These are phyloP conservation scores for Cladorrhinum sp. DNA, from an alignment of 2,329 filamentous ascomycete genomes.

Conservation along the genomic window DNA sequence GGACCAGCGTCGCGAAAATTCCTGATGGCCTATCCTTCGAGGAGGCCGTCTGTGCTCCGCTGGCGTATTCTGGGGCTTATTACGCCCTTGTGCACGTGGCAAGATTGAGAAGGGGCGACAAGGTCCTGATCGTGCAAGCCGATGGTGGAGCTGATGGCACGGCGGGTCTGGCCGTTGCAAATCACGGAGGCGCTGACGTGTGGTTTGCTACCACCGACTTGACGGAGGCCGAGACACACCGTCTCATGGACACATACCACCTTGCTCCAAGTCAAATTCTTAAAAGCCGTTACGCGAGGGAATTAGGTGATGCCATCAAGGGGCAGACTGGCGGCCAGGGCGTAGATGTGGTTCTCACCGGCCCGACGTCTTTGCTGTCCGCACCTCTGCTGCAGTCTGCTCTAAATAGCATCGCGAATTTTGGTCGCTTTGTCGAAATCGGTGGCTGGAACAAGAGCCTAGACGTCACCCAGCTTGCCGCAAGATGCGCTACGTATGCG, in stretches of 20 bases:
- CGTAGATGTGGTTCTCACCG: conserved; percentile 5
- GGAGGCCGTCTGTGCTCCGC: conserved; percentile 3
- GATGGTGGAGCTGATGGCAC: conserved; percentile 5
- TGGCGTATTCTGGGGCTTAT: conserved; percentile 4
- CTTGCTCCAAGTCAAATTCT: conserved; percentile 4
- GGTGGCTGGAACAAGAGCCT: neutral
- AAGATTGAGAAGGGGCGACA: conserved; percentile 5
- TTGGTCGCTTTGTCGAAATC: conserved; percentile 5
- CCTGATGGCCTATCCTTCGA: conserved; percentile 4
- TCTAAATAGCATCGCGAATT: conserved; percentile 4
- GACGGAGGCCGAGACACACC: conserved; percentile 3
- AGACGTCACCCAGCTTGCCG: conserved; percentile 2
- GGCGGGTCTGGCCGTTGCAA: conserved; percentile 2
- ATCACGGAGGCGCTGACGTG: conserved; percentile 4
- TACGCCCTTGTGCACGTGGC: conserved; percentile 4
- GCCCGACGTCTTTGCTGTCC: conserved; percentile 5
- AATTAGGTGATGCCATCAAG: conserved; percentile 5
- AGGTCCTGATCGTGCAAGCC: conserved; percentile 5
- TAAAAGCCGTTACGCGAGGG: conserved; percentile 3
- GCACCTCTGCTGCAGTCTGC: conserved; percentile 5
- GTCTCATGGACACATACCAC: conserved; percentile 3
- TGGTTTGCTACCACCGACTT: conserved; percentile 5
- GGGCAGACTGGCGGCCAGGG: conserved; percentile 4
- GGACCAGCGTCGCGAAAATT: conserved; percentile 5
- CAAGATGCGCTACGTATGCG: conserved; percentile 3